Base-by-base conservation (phyloP, 2,329 filamentous ascomycete genomes). In the Neodidymelliopsis sp. region DNA sequence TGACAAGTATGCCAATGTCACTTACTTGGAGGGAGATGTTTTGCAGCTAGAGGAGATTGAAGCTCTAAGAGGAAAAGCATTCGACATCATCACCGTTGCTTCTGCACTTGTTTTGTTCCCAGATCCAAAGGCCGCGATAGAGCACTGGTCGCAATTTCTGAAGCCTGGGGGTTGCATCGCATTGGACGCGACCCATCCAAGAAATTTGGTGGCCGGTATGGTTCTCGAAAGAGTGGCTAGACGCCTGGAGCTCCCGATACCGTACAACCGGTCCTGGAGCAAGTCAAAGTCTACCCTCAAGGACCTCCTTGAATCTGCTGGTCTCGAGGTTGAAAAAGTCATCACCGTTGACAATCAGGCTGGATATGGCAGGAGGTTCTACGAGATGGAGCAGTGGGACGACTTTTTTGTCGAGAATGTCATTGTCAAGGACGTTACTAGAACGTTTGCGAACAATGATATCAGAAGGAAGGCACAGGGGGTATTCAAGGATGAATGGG, bases 51-150 rank as follows among this genome's bases (percentile, higher is more conserved):
- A 67, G 7, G 51, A 57, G 6, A 49, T 65, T 5, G 57, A 59
- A 31, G 58, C 39, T 6, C 24, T 71, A 27, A 62, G 60, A 29
- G 65, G 57, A 15, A 54, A 42, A 27, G 55, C 37, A 1, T 73
- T 71, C 34, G 68, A 72, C 42, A 55, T 71, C 4, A 75, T 77
- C 35, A 74, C 70, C 2, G 63, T 74, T 22, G 69, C 73, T 13
- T 75, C 71, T 24, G 74, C 74, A 19, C 52, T 77, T 9, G 74
- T 76, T 12, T 58, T 77, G 9, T 70, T 77, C 6, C 63, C 68
- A 3, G 64, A 76, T 30, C 73, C 74, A 4, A 60, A 59, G 24
- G 60, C 53, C 16, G 73, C 72, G 3, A 57, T 77, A 9, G 63
- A 65, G 52, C 61, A 69, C 20, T 78, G 75, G 75, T 46, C 58